These are phyloP conservation scores for Hypsizygus marmoreus DNA, from an alignment of 768 basidiomycete genomes.

Conservation along the genomic window DNA sequence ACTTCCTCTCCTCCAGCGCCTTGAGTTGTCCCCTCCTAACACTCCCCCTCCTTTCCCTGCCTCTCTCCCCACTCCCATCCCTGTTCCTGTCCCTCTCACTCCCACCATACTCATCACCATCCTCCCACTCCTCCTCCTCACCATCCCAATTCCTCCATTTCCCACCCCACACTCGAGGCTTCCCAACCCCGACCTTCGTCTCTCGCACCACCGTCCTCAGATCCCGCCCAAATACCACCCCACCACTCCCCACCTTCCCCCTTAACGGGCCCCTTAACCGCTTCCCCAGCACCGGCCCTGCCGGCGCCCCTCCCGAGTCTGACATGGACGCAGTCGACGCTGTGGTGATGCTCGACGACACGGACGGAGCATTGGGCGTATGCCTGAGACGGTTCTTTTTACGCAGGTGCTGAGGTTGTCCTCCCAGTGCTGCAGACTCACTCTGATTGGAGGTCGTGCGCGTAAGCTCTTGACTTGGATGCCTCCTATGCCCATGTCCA, in stretches of 20 bases:
- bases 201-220: constrained; percentile 56
- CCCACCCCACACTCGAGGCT: constrained; percentile 18
- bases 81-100: constrained; percentile 14
- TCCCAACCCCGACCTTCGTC: constrained; percentile 47
- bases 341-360: constrained; percentile 44
- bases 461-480: constrained; percentile 8
- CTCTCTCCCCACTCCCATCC: constrained; percentile 5
- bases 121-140: constrained; percentile 22
- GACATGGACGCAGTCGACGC: constrained; percentile 23
- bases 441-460: constrained; percentile 17
- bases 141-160: constrained; percentile 27
- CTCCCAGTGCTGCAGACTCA: constrained; percentile 14
- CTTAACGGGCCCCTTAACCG: constrained; percentile 56
- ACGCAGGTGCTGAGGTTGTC: constrained; percentile 6
- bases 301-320: constrained; percentile 30
- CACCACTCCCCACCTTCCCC: constrained; percentile 30
- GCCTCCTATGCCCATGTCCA: constrained; percentile 10
- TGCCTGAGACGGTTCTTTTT: constrained; percentile 45
- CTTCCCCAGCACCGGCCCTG: constrained; percentile 56
- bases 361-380: constrained; percentile 63
- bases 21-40: constrained; percentile 27
- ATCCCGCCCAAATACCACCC: constrained; percentile 67
- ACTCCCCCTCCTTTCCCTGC: constrained; percentile 19
- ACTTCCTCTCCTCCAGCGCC: constrained; percentile 48
- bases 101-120: constrained; percentile 13